These are phyloP conservation scores for Drechslerella dactyloides DNA, from an alignment of 2,329 filamentous ascomycete species.

Conservation along the genomic window DNA sequence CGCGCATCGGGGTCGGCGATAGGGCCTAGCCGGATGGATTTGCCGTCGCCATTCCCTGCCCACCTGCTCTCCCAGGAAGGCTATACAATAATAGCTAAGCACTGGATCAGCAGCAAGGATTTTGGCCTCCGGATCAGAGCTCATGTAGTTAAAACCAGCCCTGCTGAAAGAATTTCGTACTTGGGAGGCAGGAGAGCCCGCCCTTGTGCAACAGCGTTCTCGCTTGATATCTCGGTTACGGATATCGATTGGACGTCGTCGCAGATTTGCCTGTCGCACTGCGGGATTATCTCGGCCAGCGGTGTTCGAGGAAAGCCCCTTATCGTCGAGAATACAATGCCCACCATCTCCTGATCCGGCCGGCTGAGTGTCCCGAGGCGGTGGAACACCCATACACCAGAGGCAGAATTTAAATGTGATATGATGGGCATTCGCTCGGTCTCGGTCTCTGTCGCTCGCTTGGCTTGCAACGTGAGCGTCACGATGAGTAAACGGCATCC, in stretches of 20 bases:
- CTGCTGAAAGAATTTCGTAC: neutral
- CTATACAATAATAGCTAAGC: conserved; percentile 20
- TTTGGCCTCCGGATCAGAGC: no score
- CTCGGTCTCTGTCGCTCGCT: no score
- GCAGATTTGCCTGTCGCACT: conserved; percentile 4
- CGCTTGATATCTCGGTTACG: neutral
- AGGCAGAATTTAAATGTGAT: no score
- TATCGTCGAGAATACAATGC: neutral
- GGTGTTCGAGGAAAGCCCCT: neutral
- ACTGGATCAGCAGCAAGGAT: conserved; percentile 26
- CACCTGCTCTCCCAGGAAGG: no score
- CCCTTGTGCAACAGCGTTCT: neutral
- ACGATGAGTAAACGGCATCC: no score
- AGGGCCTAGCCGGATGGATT: neutral
- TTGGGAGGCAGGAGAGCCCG: conserved; percentile 32
- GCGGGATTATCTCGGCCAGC: neutral
- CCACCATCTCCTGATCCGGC: neutral
- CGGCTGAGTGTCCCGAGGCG: neutral
- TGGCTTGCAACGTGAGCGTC: no score
- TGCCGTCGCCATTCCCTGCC: neutral
- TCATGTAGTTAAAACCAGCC: neutral
- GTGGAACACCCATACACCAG: neutral
- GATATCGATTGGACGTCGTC: neutral
- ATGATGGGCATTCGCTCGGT: no score
- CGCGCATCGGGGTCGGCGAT: neutral